Percentiles rank a stretch among this genome's conserved stretches.
These are phyloP conservation scores for Eragrostis tef DNA, from an alignment of 202 grass and related monocot genomes.

Conservation along the genomic window DNA sequence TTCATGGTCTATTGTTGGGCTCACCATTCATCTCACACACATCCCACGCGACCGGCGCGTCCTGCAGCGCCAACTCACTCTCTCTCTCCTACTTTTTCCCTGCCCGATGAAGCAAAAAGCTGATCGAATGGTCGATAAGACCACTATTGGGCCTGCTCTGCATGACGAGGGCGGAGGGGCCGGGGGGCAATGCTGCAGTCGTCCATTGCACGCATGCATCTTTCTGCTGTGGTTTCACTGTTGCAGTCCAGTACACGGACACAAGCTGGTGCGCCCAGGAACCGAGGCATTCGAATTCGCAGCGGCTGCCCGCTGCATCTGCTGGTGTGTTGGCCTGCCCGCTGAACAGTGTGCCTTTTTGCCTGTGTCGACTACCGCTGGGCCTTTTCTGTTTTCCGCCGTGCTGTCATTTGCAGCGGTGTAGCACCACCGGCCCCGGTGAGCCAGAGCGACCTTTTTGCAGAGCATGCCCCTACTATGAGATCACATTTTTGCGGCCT, in stretches of 20 bases:
- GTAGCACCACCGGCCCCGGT: background rate
- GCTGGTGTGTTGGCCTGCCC: background rate
- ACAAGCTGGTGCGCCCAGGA: background rate
- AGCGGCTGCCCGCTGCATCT: background rate
- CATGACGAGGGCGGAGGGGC: background rate
- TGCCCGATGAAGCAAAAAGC: too few species aligned
- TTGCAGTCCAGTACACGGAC: background rate
- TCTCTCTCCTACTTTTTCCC: too few species aligned
- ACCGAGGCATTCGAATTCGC: constrained; percentile 28
- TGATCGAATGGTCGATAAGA: too few species aligned
- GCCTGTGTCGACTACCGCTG: constrained; percentile 16
- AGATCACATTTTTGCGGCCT: background rate
- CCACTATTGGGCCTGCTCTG: too few species aligned
- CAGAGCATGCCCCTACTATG: background rate
- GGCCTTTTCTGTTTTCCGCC: background rate
- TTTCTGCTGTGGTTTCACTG: background rate
- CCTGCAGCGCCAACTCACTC: too few species aligned
- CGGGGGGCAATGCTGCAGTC: background rate
- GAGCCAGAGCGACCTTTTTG: background rate
- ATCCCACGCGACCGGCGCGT: too few species aligned
- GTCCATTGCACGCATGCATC: background rate
- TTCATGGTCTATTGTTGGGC: too few species aligned
- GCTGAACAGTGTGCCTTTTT: background rate
- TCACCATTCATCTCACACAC: too few species aligned
- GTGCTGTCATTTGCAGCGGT: background rate